A percentile compares a stretch with the other conserved stretches of the same genome.
phyloP scores from a whole-genome alignment of 257 asterid genomes.

The Scutellaria barbata region DNA sequence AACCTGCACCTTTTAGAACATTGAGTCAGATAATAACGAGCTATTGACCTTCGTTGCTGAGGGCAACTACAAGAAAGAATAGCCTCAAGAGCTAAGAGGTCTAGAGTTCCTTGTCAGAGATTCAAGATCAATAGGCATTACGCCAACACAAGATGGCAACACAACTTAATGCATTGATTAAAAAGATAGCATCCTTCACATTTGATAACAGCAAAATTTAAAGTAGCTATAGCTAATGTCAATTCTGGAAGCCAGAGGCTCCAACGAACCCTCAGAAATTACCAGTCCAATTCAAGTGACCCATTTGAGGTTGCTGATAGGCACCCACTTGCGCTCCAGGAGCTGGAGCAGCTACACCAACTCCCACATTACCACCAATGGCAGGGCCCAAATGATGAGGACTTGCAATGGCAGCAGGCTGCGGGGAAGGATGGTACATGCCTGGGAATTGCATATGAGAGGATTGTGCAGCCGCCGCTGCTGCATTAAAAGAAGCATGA shows the following conservation, averaged over 20 bases:
- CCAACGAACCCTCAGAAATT: conserved; percentile 61
- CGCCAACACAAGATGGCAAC: conserved; percentile 33
- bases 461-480: conserved; percentile 79
- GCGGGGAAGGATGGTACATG: conserved; percentile 74
- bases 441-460: conserved; percentile 94
- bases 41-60: not conserved
- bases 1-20: not conserved
- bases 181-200: conserved; percentile 48
- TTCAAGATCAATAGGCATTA: conserved; percentile 10
- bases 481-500: conserved; percentile 78
- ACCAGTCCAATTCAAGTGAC: conserved; percentile 88
- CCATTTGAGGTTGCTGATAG: conserved; percentile 91
- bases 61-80: not conserved
- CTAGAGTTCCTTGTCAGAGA: not conserved
- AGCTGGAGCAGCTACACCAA: conserved; percentile 78
- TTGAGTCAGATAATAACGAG: not conserved
- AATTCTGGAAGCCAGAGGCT: conserved; percentile 42
- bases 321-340: conserved; percentile 84
- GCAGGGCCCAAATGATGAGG: conserved; percentile 85
- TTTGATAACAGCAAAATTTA: conserved; percentile 47
- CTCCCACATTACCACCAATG: conserved; percentile 76
- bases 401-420: conserved; percentile 66
- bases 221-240: conserved; percentile 52
- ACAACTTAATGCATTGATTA: conserved; percentile 55
- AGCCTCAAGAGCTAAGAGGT: not conserved